A percentile compares a stretch with the other conserved stretches of the same genome.
Evolutionary conservation across 257 asterid genomes (phyloP).

Genomic region (Penstemon davidsonii): DNA sequence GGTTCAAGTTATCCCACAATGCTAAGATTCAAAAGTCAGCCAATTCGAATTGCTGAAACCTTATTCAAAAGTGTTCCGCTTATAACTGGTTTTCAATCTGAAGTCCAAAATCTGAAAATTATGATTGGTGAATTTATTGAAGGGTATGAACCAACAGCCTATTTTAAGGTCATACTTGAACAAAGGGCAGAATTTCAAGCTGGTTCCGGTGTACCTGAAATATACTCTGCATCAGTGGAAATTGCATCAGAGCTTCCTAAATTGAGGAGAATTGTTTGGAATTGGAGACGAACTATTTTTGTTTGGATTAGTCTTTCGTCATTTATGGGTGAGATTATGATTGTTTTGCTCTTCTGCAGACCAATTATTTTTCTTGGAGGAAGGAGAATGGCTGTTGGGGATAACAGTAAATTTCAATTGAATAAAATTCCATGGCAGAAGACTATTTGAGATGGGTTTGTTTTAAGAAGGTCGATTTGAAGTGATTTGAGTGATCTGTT

Average conservation of each 20-base stretch:
- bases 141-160: slow-evolving; percentile 42
- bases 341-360: slow-evolving; percentile 33
- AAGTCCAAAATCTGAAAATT: slow-evolving; percentile 44
- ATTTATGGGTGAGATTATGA: slow-evolving; percentile 32
- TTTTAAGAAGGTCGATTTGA: too few relatives aligned
- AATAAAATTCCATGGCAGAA: not conserved
- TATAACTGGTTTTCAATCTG: slow-evolving; percentile 50
- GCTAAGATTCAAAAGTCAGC: slow-evolving; percentile 55
- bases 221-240: slow-evolving; percentile 42
- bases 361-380: slow-evolving; percentile 39
- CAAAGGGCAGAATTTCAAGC: slow-evolving; percentile 47
- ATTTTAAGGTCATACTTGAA: slow-evolving; percentile 44
- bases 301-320: slow-evolving; percentile 43
- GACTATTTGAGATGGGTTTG: not conserved
- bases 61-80: slow-evolving; percentile 45
- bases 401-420: slow-evolving; percentile 22
- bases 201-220: slow-evolving; percentile 55
- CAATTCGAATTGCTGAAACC: slow-evolving; percentile 39
- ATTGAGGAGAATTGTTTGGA: slow-evolving; percentile 38
- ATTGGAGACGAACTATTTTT: slow-evolving; percentile 49
- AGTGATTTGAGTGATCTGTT: too few relatives aligned
- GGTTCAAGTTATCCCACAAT: slow-evolving; percentile 52
- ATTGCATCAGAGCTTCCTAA: slow-evolving; percentile 46
- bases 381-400: slow-evolving; percentile 4
- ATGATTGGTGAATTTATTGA: slow-evolving; percentile 33